Percentiles rank a stretch among this genome's conserved stretches.
These are phyloP conservation scores for Massospora cicadina DNA, from an alignment of 371 early-diverging fungal species.

Conservation along the genomic window DNA sequence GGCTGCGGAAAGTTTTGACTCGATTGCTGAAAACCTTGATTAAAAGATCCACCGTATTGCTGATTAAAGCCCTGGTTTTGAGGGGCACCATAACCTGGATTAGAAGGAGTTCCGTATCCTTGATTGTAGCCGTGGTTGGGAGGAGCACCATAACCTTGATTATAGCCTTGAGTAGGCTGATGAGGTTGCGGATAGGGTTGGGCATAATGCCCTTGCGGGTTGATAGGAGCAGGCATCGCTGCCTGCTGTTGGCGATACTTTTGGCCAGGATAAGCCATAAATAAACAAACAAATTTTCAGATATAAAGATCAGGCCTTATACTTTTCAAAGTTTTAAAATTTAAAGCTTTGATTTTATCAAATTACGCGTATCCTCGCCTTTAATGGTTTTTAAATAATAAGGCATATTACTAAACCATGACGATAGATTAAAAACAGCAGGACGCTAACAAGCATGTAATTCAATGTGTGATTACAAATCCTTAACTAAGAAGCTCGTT, in stretches of 20 bases:
- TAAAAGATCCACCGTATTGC: not conserved
- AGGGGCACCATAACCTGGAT: not conserved
- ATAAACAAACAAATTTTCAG: too few species aligned
- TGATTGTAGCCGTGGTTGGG: not conserved
- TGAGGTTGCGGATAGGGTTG: not conserved
- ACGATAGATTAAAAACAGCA: too few species aligned
- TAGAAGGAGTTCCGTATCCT: not conserved
- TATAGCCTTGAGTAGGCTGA: not conserved
- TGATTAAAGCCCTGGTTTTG: not conserved
- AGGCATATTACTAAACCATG: too few species aligned
- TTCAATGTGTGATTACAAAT: too few species aligned
- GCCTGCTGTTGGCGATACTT: not conserved
- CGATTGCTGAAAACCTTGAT: not conserved
- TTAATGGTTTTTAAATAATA: too few species aligned
- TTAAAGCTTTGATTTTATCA: too few species aligned
- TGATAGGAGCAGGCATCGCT: not conserved
- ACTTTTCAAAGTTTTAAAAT: too few species aligned
- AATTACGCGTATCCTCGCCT: too few species aligned
- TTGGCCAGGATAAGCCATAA: not conserved
- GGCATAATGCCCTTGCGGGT: not conserved
- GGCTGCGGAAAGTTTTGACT: not conserved
- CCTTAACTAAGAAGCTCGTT: too few species aligned
- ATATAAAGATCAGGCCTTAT: too few species aligned
- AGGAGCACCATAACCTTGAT: not conserved
- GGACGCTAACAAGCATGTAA: too few species aligned